These are phyloP conservation scores for Jackrogersella minutella DNA, from an alignment of 495 filamentous ascomycete species.

Conservation along the genomic window DNA sequence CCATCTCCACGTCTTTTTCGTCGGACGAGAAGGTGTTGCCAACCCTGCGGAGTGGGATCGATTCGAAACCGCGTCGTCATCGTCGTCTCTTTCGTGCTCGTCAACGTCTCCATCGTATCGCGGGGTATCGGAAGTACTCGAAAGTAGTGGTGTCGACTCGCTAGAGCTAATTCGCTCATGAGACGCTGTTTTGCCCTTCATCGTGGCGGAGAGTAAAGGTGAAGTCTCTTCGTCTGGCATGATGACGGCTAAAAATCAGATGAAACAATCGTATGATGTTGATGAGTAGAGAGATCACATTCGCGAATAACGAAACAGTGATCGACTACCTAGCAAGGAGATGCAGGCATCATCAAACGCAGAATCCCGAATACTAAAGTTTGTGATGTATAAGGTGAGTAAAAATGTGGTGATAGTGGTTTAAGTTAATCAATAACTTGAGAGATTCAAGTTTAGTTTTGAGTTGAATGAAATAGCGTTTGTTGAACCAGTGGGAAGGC, in stretches of 20 bases:
- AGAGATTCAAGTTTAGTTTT: not conserved
- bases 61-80: conserved; percentile 45
- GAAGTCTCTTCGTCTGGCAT: conserved; percentile 59
- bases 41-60: conserved; percentile 36
- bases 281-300: conserved; percentile 6
- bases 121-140: conserved; percentile 47
- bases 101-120: conserved; percentile 58
- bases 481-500: conserved; percentile 4
- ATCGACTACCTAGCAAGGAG: not conserved
- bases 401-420: not conserved
- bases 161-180: conserved; percentile 40
- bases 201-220: conserved; percentile 49
- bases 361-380: not conserved
- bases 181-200: conserved; percentile 44
- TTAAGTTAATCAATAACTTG: not conserved
- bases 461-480: conserved; percentile 5
- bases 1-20: conserved; percentile 50
- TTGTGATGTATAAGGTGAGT: not conserved
- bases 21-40: conserved; percentile 30
- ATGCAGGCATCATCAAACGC: conserved; percentile 18
- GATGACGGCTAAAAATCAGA: conserved; percentile 8
- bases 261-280: not conserved
- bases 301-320: conserved; percentile 9
- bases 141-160: conserved; percentile 66
- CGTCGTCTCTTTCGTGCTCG: conserved; percentile 44